phyloP scores from a whole-genome alignment of 192 early-diverging fungal species.

The Geosiphon pyriformis region DNA sequence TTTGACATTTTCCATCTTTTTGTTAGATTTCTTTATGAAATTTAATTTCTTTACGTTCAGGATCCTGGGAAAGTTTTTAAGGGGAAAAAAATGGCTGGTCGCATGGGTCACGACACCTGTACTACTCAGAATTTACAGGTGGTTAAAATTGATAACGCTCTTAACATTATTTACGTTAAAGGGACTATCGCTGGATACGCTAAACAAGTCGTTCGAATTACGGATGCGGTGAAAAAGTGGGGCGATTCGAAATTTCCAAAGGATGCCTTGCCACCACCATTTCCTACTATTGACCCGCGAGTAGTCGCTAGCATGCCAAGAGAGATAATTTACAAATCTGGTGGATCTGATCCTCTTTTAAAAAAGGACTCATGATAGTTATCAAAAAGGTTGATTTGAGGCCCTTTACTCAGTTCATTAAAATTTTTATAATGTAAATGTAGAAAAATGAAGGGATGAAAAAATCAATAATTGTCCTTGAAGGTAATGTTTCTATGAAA shows the following conservation, averaged over 20 bases:
- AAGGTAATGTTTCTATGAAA: too few relatives aligned
- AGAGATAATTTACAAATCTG: conserved; percentile 44
- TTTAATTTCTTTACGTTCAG: conserved; percentile 22
- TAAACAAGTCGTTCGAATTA: conserved; percentile 77
- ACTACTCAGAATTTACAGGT: conserved; percentile 82
- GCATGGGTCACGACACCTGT: conserved; percentile 80
- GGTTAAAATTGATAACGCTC: conserved; percentile 76
- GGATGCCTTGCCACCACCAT: conserved; percentile 55
- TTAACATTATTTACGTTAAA: conserved; percentile 91
- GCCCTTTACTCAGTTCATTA: too few relatives aligned
- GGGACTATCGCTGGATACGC: conserved; percentile 86
- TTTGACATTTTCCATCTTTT: background rate
- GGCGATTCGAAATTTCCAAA: conserved; percentile 59
- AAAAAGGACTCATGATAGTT: conserved; percentile 40
- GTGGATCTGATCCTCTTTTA: conserved; percentile 43
- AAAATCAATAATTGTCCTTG: too few relatives aligned
- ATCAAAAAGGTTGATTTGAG: too few relatives aligned
- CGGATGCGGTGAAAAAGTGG: conserved; percentile 78
- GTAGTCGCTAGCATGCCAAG: conserved; percentile 39
- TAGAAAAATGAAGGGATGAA: too few relatives aligned
- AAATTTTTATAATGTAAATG: too few relatives aligned
- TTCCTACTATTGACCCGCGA: conserved; percentile 62
- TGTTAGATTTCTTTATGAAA: background rate
- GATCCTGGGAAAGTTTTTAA: conserved; percentile 87
- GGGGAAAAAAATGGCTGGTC: conserved; percentile 98